Evolutionary conservation across 2,329 filamentous ascomycete species (phyloP), one percentile per base, ranked within the genome.

Genomic region (Neodidymelliopsis sp.): DNA sequence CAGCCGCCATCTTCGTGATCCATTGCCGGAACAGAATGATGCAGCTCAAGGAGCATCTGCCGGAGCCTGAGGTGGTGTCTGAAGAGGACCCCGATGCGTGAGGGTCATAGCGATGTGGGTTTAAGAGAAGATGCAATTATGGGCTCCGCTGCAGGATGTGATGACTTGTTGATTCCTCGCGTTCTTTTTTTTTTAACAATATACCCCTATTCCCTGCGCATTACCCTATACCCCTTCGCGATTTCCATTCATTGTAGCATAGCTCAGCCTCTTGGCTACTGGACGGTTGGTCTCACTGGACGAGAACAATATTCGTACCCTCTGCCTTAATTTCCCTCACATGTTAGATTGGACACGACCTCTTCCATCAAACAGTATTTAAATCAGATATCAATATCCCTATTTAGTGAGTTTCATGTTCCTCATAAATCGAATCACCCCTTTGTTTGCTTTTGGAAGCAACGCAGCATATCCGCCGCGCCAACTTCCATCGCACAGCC

Each of bases 1-100:
- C 82, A 0, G 56, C 85, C 38, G 80, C 82, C 0, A 81, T 85
- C 48, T 70, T 81, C 5, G 72, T 82, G 9, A 75, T 81, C 53
- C 78, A 82, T 61, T 76, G 79, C 42, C 75, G 82, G 4, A 78
- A 80, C 49, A 74, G 77, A 24, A 75, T 82, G 74, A 55, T 76
- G 40, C 66, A 75, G 44, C 67, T 82, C 16, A 73, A 74, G 29
- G 65, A 74, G 25, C 69, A 68, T 22, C 23, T 74, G 18, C 62
- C 69, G 0, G 57, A 62, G 25, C 43, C 55, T 4, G 47, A 61
- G 6, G 15, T 40, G 8, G 29, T 27, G 7, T 28, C 36, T 1
- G 35, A 56, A n/a, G 59, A 59, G 29, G 70, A 73, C 44, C 68
- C 68, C 2, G 70, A 72, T 46, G 35, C 63, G n/a, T 70, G 48